Base-by-base conservation (phyloP, 140 eudicot species). In the Bidens hawaiensis region DNA sequence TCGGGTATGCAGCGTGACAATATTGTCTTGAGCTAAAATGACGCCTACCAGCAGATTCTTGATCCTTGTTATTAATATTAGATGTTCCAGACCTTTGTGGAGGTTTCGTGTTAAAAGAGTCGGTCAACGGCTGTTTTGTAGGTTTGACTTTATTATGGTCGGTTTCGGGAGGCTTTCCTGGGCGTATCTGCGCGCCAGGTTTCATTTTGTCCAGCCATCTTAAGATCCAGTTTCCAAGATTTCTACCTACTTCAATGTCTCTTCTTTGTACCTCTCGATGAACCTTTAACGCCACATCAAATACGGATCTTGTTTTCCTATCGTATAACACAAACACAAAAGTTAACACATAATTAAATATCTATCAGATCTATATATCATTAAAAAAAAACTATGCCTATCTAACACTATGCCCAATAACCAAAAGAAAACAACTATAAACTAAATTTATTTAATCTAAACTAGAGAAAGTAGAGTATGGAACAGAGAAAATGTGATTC, bases 191-290 rank as follows among this genome's bases (percentile, higher is more conserved):
- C 28, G 97, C 97, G 2, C 66, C 75, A 27, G 97, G 97, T 73
- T 87, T 87, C 88, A 73, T 64, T 67, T 64, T 75, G 64, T 90
- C 96, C 4, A 90, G 96, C 82, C 90, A 79, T 17, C 96, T 74
- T 33, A 90, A 96, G 73, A 90, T 87, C 89, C 95, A 76, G 36
- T 85, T 89, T 21, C 95, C 93, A 3, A 89, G 56, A 58, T 71
- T 85, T 43, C 93, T 78, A 71, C 95, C 97, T 57, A 81, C 93
- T 85, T 83, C 97, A 27, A 89, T 76, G 71, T 89, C 97, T 74
- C 97, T 83, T 57, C 83, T 82, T 67, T 85, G 97, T 69, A 89
- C 80, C 60, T 71, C 70, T 54, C 68, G 85, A 51, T 89, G 95
- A 73, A 89, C 89, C 55, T 34, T 80, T 65, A 83, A 49, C 26